A percentile compares a stretch with the other conserved stretches of the same genome.
phyloP scores from a whole-genome alignment of 768 basidiomycete species.

The Kwoniella europaea region DNA sequence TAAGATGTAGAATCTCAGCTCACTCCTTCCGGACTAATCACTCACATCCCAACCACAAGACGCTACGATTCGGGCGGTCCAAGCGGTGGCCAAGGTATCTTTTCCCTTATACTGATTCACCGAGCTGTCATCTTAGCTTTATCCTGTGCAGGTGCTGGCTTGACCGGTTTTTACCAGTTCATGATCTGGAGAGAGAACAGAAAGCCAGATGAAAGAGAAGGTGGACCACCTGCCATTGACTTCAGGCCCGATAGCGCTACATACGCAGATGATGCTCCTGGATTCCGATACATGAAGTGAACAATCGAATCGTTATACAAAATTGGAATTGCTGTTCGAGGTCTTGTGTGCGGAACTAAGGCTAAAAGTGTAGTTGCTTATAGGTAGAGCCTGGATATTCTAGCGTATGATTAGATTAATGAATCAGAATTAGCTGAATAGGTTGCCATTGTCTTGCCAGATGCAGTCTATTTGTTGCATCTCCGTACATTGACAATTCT shows the following conservation, averaged over 20 bases:
- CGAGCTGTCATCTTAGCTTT: constrained; percentile 30
- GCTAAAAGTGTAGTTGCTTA: no score
- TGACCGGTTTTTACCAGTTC: constrained; percentile 27
- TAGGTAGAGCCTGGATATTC: no score
- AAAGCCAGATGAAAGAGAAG: constrained; percentile 22
- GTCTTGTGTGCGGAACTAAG: no score
- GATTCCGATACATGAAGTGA: constrained; percentile 25
- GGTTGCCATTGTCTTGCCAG: no score
- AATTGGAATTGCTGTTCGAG: no score
- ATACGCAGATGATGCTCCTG: constrained; percentile 32
- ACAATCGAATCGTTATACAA: background rate
- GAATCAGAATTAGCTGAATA: no score
- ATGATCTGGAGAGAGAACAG: constrained; percentile 27
- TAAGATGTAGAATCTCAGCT: background rate
- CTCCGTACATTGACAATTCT: no score
- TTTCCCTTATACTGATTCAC: constrained; percentile 19
- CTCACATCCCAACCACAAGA: constrained; percentile 33
- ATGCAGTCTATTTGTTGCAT: no score
- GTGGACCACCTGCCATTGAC: constrained; percentile 17
- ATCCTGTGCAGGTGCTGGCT: constrained; percentile 15
- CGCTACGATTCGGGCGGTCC: constrained; percentile 31
- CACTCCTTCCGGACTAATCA: background rate
- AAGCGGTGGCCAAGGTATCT: constrained; percentile 14
- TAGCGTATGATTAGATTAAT: no score
- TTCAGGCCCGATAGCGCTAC: constrained; percentile 25